Evolutionary conservation across 2,329 filamentous ascomycete species (phyloP), one percentile per base, ranked within the genome.

Genomic region (Nigrograna mackinnonii): DNA sequence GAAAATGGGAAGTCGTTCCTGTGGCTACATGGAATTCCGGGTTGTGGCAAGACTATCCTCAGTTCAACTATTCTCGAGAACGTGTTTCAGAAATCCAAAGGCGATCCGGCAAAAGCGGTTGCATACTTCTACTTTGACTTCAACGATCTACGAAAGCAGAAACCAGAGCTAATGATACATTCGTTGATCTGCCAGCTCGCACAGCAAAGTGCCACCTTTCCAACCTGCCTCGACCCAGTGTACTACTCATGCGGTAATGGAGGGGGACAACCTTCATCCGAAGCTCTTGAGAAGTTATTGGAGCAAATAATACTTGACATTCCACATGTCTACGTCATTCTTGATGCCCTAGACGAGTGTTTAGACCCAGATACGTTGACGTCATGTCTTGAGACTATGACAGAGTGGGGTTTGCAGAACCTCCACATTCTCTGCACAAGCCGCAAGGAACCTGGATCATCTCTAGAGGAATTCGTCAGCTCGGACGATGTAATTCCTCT

Each of bases 391-490:
- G n/a, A n/a, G n/a, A n/a, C n/a, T n/a, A n/a, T n/a, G n/a, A n/a
- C n/a, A n/a, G n/a, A n/a, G n/a, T n/a, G n/a, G n/a, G n/a, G n/a
- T n/a, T n/a, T n/a, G n/a, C n/a, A n/a, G n/a, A 43, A 49, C 12
- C 4, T 55, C 11, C 49, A 53, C 37, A 2, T 55, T n/a, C 42
- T 55, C 2, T 28, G 47, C 9, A 52, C 52, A 7, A 54, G 50
- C 31, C 40, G 50, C 19, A 42, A 36, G 30, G 50, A 55, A 37
- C 37, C 21, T 18, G 50, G 51, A 34, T 35, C 3, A 5, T 37
- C 42, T n/a, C 36, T 55, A 4, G 24, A 42, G 19, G 19, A 4
- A 16, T 22, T 47, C 13, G 28, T 45, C 14, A 13, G 36, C 6
- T 12, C 35, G 17, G n/a, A 34, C 6, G 34, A 47, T 30, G 37